Base-by-base conservation (phyloP, 306 rosid genomes). In the Cyclanthera cordifolia region DNA sequence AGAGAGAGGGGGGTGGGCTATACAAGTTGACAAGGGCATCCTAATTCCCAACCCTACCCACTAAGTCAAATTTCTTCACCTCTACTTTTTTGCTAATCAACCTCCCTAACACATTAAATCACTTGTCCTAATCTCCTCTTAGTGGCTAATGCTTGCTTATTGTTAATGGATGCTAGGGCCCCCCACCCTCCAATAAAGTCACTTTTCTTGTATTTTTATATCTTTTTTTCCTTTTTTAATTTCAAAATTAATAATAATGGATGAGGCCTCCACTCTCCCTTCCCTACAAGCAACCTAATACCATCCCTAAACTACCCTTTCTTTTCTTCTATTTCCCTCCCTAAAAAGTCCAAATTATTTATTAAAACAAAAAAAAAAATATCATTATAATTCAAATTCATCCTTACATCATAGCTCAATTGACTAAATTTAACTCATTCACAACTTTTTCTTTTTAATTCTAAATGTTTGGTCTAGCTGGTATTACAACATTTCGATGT, bases 21-120 rank as follows among this genome's bases (percentile, higher is more conserved):
- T n/a, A 21, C 54, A 69, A 74, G 86, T 75, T 83, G 93, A 88
- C 78, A 85, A 86, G 97, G 97, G 95, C 84, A 85, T 83, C 79
- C 84, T 59, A 32, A 59, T 59, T 34, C 66, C 45, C 17, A 59
- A 17, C 90, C 96, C 89, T 77, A 64, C 53, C 97, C 91, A 88
- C 85, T 79, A 27, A 76, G 71, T 72, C 71, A 81, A 75, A 74
- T 61, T 53, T 74, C 75, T 72, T 79, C 73, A 78, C 81, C 82
- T 81, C 85, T 72, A 71, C 81, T 84, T 69, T 66, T 75, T 76
- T 77, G 27, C 77, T 77, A 81, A 82, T 78, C 80, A 79, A 79
- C 77, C 77, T 80, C 82, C 73, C 84, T 86, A 80, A 80, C 95
- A 64, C 77, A 64, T 82, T 73, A 88, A 85, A 87, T 85, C 84